Evolutionary conservation across 768 basidiomycete genomes (phyloP).

Genomic region (Mycena chlorophos): DNA sequence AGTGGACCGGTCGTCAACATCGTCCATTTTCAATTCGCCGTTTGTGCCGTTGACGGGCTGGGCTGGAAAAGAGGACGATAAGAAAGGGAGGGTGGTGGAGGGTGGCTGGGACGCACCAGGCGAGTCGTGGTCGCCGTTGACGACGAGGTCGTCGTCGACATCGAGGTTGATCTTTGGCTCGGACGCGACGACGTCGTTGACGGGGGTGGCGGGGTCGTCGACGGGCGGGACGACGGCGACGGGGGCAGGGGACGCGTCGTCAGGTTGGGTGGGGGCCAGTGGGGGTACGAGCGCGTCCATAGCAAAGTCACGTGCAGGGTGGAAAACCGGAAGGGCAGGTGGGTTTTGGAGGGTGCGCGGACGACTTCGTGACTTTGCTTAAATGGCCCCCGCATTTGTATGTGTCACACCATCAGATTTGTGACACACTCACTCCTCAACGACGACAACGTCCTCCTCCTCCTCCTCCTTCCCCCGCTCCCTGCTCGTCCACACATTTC

Average conservation of each 20-base stretch:
- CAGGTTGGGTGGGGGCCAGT: constrained; percentile 34
- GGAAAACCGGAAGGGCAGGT: no score
- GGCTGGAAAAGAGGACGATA: constrained; percentile 27
- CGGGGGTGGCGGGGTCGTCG: constrained; percentile 63
- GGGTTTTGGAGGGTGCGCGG: no score
- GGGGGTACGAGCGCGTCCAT: constrained; percentile 4
- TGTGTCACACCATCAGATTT: no score
- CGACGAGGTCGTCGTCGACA: constrained; percentile 63
- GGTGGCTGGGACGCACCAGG: constrained; percentile 45
- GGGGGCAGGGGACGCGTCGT: constrained; percentile 32
- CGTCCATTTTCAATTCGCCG: constrained; percentile 41
- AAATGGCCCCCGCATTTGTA: neutral
- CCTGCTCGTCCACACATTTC: no score
- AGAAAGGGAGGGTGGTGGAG: constrained; percentile 23
- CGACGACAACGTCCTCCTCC: neutral
- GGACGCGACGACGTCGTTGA: constrained; percentile 47
- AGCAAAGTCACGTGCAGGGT: no score
- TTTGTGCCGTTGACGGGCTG: constrained; percentile 41
- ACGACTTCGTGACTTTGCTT: neutral
- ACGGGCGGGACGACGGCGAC: constrained; percentile 21
- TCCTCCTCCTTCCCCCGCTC: no score
- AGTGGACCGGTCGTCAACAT: constrained; percentile 39
- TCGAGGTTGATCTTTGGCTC: constrained; percentile 67
- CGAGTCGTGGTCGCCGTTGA: constrained; percentile 52
- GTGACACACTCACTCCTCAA: no score